These are phyloP conservation scores for Aureobasidium sp. DNA, from an alignment of 2,329 filamentous ascomycete species.

Conservation along the genomic window DNA sequence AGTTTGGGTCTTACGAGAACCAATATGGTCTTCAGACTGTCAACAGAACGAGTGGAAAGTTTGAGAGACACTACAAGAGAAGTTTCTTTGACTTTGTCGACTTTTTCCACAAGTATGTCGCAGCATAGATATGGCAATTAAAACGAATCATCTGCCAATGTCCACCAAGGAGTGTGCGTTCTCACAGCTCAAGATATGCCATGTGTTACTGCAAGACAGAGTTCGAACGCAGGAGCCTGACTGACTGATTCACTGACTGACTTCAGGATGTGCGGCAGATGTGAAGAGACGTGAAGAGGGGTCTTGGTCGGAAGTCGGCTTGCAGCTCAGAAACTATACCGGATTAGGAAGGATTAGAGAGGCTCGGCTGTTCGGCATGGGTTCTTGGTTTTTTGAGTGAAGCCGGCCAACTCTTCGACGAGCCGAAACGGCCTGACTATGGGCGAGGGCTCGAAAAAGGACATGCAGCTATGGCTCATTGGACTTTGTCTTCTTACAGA, in stretches of 20 bases:
- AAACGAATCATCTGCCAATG: too few relatives aligned
- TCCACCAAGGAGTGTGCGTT: too few relatives aligned
- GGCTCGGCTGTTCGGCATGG: constrained; percentile 6
- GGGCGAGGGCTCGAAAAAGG: not conserved
- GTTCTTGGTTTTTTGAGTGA: not conserved
- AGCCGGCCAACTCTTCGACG: not conserved
- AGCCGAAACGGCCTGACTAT: constrained; percentile 4
- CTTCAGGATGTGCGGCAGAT: not conserved
- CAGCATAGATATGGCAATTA: not conserved
- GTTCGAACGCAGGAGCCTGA: too few relatives aligned
- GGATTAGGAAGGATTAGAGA: not conserved
- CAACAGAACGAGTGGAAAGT: constrained; percentile 28
- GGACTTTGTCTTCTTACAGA: not conserved
- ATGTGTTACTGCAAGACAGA: too few relatives aligned
- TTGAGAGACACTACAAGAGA: constrained; percentile 29
- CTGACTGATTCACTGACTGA: not conserved
- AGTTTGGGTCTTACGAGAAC: constrained; percentile 43
- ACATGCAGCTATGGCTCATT: not conserved
- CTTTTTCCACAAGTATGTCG: constrained; percentile 20
- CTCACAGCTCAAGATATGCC: too few relatives aligned
- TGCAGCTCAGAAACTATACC: not conserved
- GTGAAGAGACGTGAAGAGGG: not conserved
- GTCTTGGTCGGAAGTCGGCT: not conserved
- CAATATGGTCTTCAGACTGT: constrained; percentile 51
- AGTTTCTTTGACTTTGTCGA: constrained; percentile 32